phyloP scores from a whole-genome alignment of 257 asterid species.

The Lycium ferocissimum region DNA sequence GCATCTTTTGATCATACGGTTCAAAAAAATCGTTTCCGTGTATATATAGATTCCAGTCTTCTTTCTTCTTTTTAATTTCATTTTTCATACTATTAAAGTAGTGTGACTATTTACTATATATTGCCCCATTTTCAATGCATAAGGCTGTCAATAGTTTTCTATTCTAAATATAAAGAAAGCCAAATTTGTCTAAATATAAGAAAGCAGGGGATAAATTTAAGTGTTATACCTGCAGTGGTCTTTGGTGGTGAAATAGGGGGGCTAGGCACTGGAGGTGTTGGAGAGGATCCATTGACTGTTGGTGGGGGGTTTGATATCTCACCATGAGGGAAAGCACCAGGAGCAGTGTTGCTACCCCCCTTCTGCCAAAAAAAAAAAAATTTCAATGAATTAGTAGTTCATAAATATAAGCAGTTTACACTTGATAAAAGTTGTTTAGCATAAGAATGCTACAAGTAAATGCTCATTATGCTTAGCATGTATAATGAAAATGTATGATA shows the following conservation, averaged over 20 bases:
- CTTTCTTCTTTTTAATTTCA: too few species aligned
- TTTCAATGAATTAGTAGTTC: not conserved
- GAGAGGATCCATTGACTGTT: constrained; percentile 13
- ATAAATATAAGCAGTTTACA: not conserved
- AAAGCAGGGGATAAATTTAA: not conserved
- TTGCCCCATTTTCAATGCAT: not conserved
- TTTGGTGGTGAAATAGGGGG: constrained; percentile 21
- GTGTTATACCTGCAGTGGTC: not conserved
- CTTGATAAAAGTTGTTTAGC: not conserved
- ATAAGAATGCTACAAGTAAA: not conserved
- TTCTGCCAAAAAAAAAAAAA: not conserved
- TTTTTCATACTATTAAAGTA: not conserved
- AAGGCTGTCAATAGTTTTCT: not conserved
- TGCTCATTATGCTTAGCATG: not conserved
- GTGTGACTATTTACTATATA: not conserved
- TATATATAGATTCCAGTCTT: not conserved
- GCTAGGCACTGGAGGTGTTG: constrained; percentile 1
- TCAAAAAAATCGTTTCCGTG: not conserved
- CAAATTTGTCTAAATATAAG: not conserved
- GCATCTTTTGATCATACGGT: not conserved
- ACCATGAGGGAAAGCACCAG: not conserved
- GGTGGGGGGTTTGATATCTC: not conserved
- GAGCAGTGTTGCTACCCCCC: not conserved
- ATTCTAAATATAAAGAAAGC: not conserved
- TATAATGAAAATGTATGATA: not conserved